Evolutionary conservation across 345 rosid genomes (phyloP).

Genomic region (Syzygium oleosum): DNA sequence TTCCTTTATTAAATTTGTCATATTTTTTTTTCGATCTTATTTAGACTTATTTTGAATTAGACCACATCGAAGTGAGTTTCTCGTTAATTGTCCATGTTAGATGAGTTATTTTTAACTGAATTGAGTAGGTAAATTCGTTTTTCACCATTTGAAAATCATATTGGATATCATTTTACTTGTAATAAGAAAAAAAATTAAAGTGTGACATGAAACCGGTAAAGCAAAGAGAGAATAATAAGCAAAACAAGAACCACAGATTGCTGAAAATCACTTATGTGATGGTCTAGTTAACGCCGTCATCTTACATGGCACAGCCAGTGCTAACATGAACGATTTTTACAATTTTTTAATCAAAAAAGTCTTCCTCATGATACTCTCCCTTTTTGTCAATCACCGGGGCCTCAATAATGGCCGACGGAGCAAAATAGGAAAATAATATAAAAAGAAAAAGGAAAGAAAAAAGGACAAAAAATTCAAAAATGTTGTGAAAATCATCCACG

Average conservation of each 20-base stretch:
- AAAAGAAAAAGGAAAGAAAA: no score
- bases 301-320: accelerated
- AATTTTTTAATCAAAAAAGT: no score
- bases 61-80: neutral
- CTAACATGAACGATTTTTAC: accelerated
- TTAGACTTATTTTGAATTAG: neutral
- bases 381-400: no score
- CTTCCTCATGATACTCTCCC: neutral
- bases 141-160: neutral
- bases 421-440: no score
- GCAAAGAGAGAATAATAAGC: neutral
- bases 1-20: neutral
- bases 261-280: neutral
- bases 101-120: neutral
- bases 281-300: no score
- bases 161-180: neutral
- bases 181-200: neutral
- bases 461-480: no score
- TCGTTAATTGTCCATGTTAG: neutral
- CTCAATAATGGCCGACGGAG: no score
- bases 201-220: neutral
- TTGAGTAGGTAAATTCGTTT: neutral
- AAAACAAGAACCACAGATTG: neutral
- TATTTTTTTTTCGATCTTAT: neutral
- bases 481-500: neutral